phyloP scores from a whole-genome alignment of 1,284 basidiomycete species.

The Boletus calvinii region DNA sequence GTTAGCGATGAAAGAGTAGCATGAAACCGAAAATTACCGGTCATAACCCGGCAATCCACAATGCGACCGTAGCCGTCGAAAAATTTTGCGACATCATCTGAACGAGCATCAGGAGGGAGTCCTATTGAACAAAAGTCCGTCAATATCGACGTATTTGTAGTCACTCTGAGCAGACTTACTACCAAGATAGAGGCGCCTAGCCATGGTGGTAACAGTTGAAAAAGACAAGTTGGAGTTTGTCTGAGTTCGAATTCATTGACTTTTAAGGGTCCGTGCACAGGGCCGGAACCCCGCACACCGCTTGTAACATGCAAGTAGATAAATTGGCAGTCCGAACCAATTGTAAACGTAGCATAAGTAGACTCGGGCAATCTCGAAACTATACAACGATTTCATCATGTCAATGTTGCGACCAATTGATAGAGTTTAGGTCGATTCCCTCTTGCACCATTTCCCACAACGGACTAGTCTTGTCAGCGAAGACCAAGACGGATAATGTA shows the following conservation, averaged over 20 bases:
- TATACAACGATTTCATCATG: conserved; percentile 1
- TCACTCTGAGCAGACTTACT: conserved; percentile 47
- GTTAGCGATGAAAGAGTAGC: conserved; percentile 5
- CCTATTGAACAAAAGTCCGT: conserved; percentile 42
- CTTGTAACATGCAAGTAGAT: background rate
- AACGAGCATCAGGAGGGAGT: conserved; percentile 74
- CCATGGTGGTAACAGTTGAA: conserved; percentile 59
- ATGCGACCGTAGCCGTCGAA: conserved; percentile 86
- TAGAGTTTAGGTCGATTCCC: conserved; percentile 91
- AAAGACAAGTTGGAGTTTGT: conserved; percentile 28
- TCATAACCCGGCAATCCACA: conserved; percentile 92
- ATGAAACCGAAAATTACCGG: conserved; percentile 50
- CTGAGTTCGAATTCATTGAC: conserved; percentile 40
- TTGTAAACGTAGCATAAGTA: conserved; percentile 12
- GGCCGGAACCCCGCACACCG: conserved; percentile 16
- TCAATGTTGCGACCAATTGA: conserved; percentile 85
- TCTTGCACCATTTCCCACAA: conserved; percentile 99
- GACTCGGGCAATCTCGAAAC: conserved; percentile 5
- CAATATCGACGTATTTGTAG: background rate
- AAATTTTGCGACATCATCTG: conserved; percentile 80
- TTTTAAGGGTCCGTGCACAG: conserved; percentile 40
- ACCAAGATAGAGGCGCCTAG: conserved; percentile 80
- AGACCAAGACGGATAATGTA: conserved; percentile 3
- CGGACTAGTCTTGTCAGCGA: conserved; percentile 51
- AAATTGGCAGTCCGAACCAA: conserved; percentile 5